These are phyloP conservation scores for Rosellinia necatrix DNA, from an alignment of 2,329 filamentous ascomycete species.

Conservation along the genomic window DNA sequence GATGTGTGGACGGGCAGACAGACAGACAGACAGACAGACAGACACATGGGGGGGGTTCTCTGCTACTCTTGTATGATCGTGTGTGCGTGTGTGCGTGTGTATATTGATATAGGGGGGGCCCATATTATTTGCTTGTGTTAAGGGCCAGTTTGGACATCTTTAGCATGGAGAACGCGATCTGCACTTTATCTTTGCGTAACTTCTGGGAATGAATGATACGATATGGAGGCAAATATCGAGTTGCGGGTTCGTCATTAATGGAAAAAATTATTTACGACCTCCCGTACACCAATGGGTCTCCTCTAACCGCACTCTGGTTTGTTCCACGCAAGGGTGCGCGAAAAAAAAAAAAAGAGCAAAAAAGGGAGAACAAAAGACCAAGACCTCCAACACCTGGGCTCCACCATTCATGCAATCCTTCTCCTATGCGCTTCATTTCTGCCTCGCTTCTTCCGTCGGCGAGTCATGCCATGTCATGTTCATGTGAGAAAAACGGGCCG, in stretches of 20 bases:
- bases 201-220: too few relatives aligned
- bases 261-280: slow-evolving; percentile 9
- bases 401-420: slow-evolving; percentile 5
- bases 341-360: slow-evolving; percentile 3
- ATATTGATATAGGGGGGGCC: too few relatives aligned
- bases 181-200: too few relatives aligned
- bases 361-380: slow-evolving; percentile 5
- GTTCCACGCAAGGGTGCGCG: neutral
- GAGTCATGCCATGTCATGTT: neutral
- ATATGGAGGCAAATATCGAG: too few relatives aligned
- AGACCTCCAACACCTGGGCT: slow-evolving; percentile 17
- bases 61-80: too few relatives aligned
- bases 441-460: slow-evolving; percentile 4
- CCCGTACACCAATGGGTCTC: slow-evolving; percentile 8
- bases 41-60: too few relatives aligned
- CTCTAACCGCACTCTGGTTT: slow-evolving; percentile 3
- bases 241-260: neutral
- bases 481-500: neutral
- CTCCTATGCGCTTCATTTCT: neutral
- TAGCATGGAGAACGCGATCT: neutral
- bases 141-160: too few relatives aligned
- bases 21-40: too few relatives aligned
- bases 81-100: neutral
- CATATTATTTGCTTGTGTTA: too few relatives aligned
- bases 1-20: too few relatives aligned